A percentile compares a stretch with the other conserved stretches of the same genome.
These are phyloP conservation scores for Periconia digitata DNA, from an alignment of 2,329 filamentous ascomycete genomes.

Conservation along the genomic window DNA sequence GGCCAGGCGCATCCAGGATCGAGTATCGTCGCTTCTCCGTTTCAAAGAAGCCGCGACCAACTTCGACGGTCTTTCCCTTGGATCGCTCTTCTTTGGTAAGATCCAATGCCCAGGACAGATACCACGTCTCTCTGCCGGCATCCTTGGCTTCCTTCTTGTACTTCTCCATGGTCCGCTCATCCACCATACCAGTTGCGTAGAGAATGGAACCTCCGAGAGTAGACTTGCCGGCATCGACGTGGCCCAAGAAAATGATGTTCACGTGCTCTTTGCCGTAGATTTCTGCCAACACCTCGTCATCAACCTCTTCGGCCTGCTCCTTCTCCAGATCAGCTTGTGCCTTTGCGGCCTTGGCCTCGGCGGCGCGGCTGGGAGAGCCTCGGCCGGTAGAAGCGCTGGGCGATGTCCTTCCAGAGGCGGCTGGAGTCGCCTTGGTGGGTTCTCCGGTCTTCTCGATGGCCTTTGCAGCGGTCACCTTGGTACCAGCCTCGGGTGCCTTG, in stretches of 20 bases:
- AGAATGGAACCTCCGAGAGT: conserved; percentile 93
- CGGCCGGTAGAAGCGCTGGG: conserved; percentile 82
- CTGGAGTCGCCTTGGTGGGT: conserved; percentile 51
- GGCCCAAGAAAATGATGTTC: conserved; percentile 96
- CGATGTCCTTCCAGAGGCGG: conserved; percentile 70
- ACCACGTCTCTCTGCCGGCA: conserved; percentile 95
- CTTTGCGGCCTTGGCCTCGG: conserved; percentile 61
- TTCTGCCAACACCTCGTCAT: conserved; percentile 85
- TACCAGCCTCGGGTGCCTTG: conserved; percentile 64
- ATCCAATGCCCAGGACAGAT: conserved; percentile 97
- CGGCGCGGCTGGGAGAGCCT: conserved; percentile 69
- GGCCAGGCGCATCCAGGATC: conserved; percentile 82
- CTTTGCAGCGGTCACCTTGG: conserved; percentile 84
- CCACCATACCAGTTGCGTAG: conserved; percentile 97
- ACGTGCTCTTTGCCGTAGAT: conserved; percentile 94
- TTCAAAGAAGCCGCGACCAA: conserved; percentile 89
- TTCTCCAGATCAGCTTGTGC: conserved; percentile 83
- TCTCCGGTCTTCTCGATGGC: conserved; percentile 90
- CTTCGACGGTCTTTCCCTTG: conserved; percentile 98
- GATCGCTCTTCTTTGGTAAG: conserved; percentile 93
- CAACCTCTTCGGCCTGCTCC: conserved; percentile 75
- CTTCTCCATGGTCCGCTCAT: conserved; percentile 96
- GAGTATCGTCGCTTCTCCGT: conserved; percentile 95
- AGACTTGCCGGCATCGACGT: conserved; percentile 98
- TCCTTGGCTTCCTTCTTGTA: conserved; percentile 91